These are phyloP conservation scores for Flaveria robusta DNA, from an alignment of 129 eudicot species.

Conservation along the genomic window DNA sequence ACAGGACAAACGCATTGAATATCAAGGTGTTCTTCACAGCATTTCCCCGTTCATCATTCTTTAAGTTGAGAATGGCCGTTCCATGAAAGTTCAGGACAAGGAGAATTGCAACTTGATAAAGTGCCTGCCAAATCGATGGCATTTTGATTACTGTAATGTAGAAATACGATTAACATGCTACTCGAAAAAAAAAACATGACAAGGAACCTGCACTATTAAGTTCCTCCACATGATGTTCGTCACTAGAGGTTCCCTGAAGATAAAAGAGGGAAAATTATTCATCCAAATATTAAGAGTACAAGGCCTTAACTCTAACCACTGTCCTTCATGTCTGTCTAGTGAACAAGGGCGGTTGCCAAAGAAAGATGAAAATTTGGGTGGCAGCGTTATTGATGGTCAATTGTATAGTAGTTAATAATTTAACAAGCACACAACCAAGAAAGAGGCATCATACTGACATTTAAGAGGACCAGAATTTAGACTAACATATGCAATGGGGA, in stretches of 20 bases:
- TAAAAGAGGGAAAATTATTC: constrained; percentile 5
- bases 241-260: constrained; percentile 84
- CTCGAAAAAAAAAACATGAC: background rate
- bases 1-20: constrained; percentile 82
- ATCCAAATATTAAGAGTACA: background rate
- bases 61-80: constrained; percentile 46
- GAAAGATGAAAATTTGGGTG: background rate
- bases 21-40: constrained; percentile 79
- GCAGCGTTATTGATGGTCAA: background rate
- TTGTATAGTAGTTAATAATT: background rate
- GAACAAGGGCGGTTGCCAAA: background rate
- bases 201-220: constrained; percentile 70
- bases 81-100: constrained; percentile 75
- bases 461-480: background rate
- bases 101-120: constrained; percentile 80
- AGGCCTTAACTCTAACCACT: background rate
- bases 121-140: constrained; percentile 53
- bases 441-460: background rate
- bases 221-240: constrained; percentile 99
- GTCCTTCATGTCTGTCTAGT: background rate
- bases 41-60: constrained; percentile 42
- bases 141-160: background rate
- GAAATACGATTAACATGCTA: background rate
- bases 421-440: background rate
- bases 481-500: constrained; percentile 4